Percentiles rank a stretch among this genome's conserved stretches.
Evolutionary conservation across 495 filamentous ascomycete genomes (phyloP).

Genomic region (Trypethelium eluteriae): DNA sequence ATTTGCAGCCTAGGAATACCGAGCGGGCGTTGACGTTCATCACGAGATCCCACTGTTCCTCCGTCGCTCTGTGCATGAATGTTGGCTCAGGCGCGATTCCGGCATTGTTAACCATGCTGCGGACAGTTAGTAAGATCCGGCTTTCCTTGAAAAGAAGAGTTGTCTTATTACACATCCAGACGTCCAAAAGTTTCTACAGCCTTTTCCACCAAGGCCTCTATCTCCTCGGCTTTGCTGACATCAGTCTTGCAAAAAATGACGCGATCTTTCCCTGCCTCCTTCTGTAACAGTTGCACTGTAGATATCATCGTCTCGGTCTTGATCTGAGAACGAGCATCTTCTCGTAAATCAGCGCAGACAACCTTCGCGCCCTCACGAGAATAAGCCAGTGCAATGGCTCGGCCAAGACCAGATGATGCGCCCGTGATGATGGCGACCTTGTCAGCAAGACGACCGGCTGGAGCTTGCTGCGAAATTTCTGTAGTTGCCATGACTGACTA

Average conservation of each 20-base stretch:
- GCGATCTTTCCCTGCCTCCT: conserved; percentile 31
- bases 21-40: conserved; percentile 22
- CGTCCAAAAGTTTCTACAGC: conserved; percentile 22
- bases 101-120: neutral
- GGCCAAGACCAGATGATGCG: conserved; percentile 30
- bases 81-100: neutral
- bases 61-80: conserved; percentile 9
- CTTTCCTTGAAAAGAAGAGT: neutral
- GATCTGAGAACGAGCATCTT: conserved; percentile 17
- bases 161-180: conserved; percentile 11
- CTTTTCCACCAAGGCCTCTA: conserved; percentile 20
- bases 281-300: conserved; percentile 39
- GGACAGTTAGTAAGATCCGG: neutral
- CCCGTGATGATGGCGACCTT: conserved; percentile 35
- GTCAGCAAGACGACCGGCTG: conserved; percentile 21
- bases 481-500: too few relatives aligned
- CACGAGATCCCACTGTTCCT: conserved; percentile 15
- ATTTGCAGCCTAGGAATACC: conserved; percentile 27
- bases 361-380: conserved; percentile 28
- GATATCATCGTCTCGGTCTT: conserved; percentile 24
- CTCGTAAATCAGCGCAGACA: conserved; percentile 43
- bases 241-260: conserved; percentile 44
- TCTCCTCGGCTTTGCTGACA: conserved; percentile 34
- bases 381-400: conserved; percentile 37
- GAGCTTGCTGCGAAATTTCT: neutral